Evolutionary conservation across 345 rosid genomes (phyloP), one percentile per base, ranked within the genome.

Genomic region (Sapria himalayana): DNA sequence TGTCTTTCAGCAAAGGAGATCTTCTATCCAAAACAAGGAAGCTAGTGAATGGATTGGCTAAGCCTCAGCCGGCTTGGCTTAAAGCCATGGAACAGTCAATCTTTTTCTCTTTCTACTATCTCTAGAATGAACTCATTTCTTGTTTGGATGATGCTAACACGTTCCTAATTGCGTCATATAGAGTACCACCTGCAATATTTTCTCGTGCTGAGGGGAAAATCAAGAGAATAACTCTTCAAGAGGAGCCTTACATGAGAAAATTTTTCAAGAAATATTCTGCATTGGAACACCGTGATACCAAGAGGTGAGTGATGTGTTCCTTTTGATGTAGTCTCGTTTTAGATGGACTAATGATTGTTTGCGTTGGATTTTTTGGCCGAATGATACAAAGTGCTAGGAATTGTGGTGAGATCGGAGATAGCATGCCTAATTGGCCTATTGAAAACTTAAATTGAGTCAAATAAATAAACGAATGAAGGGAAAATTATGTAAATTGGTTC

Each of bases 1-100:
- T 77, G 96, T 77, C 84, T 57, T 81, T 71, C 69, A 69, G 58
- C 92, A 81, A 63, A 63, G 97, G 97, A 50, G 76, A 86, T 63
- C 44, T 86, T 46, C 73, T 86, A 2, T 43, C 78, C 7, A 76
- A 59, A 58, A 66, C 78, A 46, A 72, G 78, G 52, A 86, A 63
- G 69, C 82, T 86, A 41, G 92, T 78, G 22, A 76, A 78, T 54
- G 98, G 98, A 19, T 43, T 86, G 41, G 92, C 81, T 40, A 76
- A 54, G 33, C 60, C 72, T 1, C 82, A 78, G 55, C 92, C 85
- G 41, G 49, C 56, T 39, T 78, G 97, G 93, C 82, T 81, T 52
- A 86, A 78, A 67, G 71, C 94, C 55, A 78, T 86, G 94, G 78
- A 78, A 66, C 72, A 69, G 93, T 82, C 20, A 55, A 61, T 54